phyloP scores from a whole-genome alignment of 371 early-diverging fungal species.

The Mucor mucedo region DNA sequence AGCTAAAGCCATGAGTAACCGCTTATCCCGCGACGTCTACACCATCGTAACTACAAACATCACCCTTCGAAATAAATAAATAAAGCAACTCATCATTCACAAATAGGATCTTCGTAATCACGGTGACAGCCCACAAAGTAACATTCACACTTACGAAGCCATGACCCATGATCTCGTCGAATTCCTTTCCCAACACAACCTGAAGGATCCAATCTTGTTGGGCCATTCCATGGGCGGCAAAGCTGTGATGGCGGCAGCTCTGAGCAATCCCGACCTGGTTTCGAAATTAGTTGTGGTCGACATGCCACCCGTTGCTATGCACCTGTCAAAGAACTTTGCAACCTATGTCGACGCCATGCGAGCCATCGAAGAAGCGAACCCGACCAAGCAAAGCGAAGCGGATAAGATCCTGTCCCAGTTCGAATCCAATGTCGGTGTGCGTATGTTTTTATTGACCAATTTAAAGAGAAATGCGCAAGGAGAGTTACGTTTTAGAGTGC shows the following conservation, averaged over 20 bases:
- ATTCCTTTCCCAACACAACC: slow-evolving; percentile 63
- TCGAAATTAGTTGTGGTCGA: slow-evolving; percentile 85
- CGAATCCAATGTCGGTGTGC: slow-evolving; percentile 63
- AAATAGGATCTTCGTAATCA: slow-evolving; percentile 90
- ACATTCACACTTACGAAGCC: slow-evolving; percentile 69
- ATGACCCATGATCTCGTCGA: slow-evolving; percentile 82
- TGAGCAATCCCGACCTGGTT: slow-evolving; percentile 59
- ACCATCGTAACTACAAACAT: slow-evolving; percentile 52
- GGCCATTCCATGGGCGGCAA: slow-evolving; percentile 98
- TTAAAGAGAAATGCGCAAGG: slow-evolving; percentile 62
- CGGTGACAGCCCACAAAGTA: slow-evolving; percentile 84
- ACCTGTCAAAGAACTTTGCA: slow-evolving; percentile 60
- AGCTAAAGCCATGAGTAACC: slow-evolving; percentile 71
- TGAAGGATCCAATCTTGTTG: slow-evolving; percentile 64
- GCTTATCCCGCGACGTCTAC: slow-evolving; percentile 66
- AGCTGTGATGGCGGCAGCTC: slow-evolving; percentile 83
- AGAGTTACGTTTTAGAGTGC: slow-evolving; percentile 70
- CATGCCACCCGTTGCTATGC: slow-evolving; percentile 73
- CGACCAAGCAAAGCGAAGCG: slow-evolving; percentile 71
- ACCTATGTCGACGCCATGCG: slow-evolving; percentile 71
- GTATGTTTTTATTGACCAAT: slow-evolving; percentile 92
- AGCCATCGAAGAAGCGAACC: slow-evolving; percentile 61
- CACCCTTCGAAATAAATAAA: neutral
- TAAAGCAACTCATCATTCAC: slow-evolving; percentile 1
- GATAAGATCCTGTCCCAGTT: slow-evolving; percentile 69